Evolutionary conservation across 768 basidiomycete species (phyloP).

Genomic region (Russula vinacea): DNA sequence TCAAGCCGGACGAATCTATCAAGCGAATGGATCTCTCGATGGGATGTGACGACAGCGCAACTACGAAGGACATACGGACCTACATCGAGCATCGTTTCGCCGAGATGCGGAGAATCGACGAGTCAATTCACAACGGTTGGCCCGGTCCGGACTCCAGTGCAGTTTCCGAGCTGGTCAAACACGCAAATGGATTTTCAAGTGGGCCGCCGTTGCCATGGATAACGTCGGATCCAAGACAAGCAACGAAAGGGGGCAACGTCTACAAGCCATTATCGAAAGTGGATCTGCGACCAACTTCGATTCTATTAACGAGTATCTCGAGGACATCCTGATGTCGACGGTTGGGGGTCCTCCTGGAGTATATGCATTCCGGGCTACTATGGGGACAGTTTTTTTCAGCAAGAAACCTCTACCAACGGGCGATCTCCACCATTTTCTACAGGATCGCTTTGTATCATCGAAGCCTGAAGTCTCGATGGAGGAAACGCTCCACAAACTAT

Average conservation of each 20-base stretch:
- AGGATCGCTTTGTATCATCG: too few relatives aligned
- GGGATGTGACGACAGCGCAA: too few relatives aligned
- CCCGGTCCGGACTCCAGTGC: conserved; percentile 7
- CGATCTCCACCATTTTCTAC: too few relatives aligned
- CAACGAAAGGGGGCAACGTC: conserved; percentile 3
- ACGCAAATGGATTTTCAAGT: conserved; percentile 19
- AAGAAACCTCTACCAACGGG: too few relatives aligned
- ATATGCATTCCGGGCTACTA: neutral
- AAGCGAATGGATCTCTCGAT: too few relatives aligned
- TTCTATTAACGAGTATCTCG: conserved; percentile 5
- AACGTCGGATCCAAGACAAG: neutral
- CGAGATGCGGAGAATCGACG: conserved; percentile 13
- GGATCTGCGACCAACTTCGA: conserved; percentile 13
- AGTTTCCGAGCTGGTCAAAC: neutral
- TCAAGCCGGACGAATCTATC: too few relatives aligned
- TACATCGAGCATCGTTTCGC: conserved; percentile 12
- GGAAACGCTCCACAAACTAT: too few relatives aligned
- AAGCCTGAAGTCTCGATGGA: too few relatives aligned
- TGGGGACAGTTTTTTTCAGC: too few relatives aligned
- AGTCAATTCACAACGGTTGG: conserved; percentile 9
- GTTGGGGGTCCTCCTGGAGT: neutral
- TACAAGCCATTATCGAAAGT: neutral
- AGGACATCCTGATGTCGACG: neutral
- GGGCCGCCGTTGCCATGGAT: conserved; percentile 19
- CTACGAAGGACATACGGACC: too few relatives aligned